Percentiles rank a stretch among this genome's conserved stretches.
Conservation (phyloP, 371 early-diverging fungal species). For the Mortierella sp. region DNA sequence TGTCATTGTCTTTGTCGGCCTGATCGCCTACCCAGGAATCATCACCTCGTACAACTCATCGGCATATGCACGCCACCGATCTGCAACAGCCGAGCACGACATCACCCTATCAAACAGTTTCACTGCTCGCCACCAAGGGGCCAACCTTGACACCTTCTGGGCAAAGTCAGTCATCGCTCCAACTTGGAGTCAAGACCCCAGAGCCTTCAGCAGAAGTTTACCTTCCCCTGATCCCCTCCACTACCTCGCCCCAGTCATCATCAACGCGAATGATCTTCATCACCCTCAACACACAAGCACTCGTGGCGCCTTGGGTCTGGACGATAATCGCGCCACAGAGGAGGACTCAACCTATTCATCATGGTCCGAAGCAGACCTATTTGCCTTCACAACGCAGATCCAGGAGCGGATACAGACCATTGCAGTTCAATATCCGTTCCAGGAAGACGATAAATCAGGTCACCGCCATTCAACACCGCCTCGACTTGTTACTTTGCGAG, state of each 20-base stretch:
- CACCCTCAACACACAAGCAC: not conserved
- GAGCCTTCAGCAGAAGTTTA: constrained; percentile 24
- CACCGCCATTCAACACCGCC: not conserved
- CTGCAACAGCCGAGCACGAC: constrained; percentile 55
- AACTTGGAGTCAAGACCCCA: constrained; percentile 51
- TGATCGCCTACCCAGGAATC: constrained; percentile 68
- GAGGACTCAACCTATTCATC: not conserved
- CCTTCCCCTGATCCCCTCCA: constrained; percentile 31
- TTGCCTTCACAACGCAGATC: constrained; percentile 26
- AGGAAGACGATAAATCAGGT: constrained; percentile 9
- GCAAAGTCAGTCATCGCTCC: constrained; percentile 33
- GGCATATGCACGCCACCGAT: constrained; percentile 35
- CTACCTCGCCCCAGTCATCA: constrained; percentile 46
- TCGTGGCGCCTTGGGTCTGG: not conserved
- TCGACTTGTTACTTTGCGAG: constrained; percentile 22
- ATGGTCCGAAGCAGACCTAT: constrained; percentile 23
- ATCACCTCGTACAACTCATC: constrained; percentile 50
- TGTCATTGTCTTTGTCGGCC: constrained; percentile 64
- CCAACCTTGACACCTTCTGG: constrained; percentile 47
- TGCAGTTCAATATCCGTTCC: constrained; percentile 25
- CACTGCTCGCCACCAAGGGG: constrained; percentile 51
- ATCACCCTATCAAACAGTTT: constrained; percentile 27
- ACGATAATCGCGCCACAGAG: not conserved
- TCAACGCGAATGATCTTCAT: constrained; percentile 40
- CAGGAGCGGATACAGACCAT: constrained; percentile 40